Conservation (phyloP, 2,329 filamentous ascomycete species). For the Periglandula ipomoeae region DNA sequence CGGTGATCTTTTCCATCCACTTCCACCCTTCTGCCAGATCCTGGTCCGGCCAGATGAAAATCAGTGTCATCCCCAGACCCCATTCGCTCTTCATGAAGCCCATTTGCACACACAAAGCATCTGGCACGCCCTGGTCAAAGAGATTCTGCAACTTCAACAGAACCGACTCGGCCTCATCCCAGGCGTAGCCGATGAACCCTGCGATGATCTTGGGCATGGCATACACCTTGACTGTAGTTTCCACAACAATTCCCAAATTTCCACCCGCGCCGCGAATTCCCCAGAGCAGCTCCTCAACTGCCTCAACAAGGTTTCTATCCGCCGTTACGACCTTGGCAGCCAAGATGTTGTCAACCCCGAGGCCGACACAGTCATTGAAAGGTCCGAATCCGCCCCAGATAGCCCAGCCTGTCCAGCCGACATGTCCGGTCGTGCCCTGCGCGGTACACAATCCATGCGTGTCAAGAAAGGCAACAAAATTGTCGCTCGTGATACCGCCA, state of each 20-base stretch:
- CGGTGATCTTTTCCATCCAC: neutral
- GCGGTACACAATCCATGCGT: constrained; percentile 8
- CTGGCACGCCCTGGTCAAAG: neutral
- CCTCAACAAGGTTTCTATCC: constrained; percentile 18
- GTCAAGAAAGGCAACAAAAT: constrained; percentile 7
- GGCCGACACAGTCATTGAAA: constrained; percentile 17
- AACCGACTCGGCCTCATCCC: neutral
- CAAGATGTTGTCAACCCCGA: constrained; percentile 29
- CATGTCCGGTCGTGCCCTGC: constrained; percentile 1
- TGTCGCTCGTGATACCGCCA: constrained; percentile 5
- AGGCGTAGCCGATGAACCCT: constrained; percentile 1
- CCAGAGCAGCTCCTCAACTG: constrained; percentile 18
- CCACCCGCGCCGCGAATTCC: constrained; percentile 19
- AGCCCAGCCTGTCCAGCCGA: constrained; percentile 28
- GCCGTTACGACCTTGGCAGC: constrained; percentile 18
- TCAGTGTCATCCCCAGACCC: neutral
- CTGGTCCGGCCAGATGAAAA: constrained; percentile 1
- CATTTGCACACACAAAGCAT: constrained; percentile 3
- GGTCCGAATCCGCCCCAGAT: constrained; percentile 26
- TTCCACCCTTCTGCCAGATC: constrained; percentile 1
- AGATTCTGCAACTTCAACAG: neutral
- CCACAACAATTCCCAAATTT: constrained; percentile 18
- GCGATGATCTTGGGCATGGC: constrained; percentile 4
- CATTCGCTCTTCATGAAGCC: constrained; percentile 4
- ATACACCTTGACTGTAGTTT: constrained; percentile 18